A percentile compares a stretch with the other conserved stretches of the same genome.
Evolutionary conservation across 768 basidiomycete species (phyloP).

Genomic region (Cubamyces sp.): DNA sequence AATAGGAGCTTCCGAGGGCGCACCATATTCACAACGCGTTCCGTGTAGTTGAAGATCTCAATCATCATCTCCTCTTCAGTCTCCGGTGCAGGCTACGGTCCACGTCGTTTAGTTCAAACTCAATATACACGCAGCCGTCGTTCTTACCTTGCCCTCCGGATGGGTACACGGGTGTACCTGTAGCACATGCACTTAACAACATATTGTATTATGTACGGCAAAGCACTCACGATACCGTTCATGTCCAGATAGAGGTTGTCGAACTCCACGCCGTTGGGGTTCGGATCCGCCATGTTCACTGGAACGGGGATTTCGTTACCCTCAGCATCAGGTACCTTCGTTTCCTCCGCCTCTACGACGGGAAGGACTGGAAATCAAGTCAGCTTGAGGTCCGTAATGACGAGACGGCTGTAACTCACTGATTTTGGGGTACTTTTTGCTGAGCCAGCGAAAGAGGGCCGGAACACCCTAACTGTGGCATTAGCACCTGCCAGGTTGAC

Average conservation of each 20-base stretch:
- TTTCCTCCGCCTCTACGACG: conserved; percentile 86
- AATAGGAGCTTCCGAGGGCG: conserved; percentile 93
- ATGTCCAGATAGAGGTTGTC: conserved; percentile 98
- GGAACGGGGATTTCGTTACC: conserved; percentile 74
- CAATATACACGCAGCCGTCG: conserved; percentile 20
- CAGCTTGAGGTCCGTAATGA: not conserved
- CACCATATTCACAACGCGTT: conserved; percentile 96
- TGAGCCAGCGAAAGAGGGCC: conserved; percentile 97
- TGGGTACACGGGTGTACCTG: conserved; percentile 99
- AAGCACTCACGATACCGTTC: conserved; percentile 88
- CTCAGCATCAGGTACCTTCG: conserved; percentile 64
- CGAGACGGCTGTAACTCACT: conserved; percentile 49
- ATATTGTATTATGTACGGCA: not conserved
- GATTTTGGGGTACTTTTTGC: conserved; percentile 98
- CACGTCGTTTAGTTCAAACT: not conserved
- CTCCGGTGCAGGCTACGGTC: conserved; percentile 83
- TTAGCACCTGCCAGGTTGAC: not conserved
- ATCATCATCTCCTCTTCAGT: conserved; percentile 99
- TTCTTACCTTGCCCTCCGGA: conserved; percentile 86
- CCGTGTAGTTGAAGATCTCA: conserved; percentile 95
- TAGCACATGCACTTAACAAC: not conserved
- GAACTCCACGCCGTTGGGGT: conserved; percentile 96
- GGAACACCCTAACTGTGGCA: conserved; percentile 79
- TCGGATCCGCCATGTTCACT: conserved; percentile 75
- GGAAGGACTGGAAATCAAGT: conserved; percentile 55